These are phyloP conservation scores for Penicillium sp. DNA, from an alignment of 2,329 filamentous ascomycete genomes.

Conservation along the genomic window DNA sequence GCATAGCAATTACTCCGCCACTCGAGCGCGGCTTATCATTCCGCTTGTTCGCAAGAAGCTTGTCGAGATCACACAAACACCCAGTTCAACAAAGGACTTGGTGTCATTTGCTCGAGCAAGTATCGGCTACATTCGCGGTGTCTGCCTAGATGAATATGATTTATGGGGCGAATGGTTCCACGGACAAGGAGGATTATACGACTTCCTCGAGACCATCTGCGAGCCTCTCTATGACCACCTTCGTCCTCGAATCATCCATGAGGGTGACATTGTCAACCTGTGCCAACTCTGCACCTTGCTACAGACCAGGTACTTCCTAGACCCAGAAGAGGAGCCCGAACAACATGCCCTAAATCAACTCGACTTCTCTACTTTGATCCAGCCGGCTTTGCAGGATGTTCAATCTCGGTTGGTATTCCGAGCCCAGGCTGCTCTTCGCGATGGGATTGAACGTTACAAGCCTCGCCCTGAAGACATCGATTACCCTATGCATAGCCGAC, in stretches of 20 bases:
- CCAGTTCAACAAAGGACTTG: constrained; percentile 63
- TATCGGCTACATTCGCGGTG: constrained; percentile 64
- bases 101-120: constrained; percentile 64
- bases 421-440: constrained; percentile 61
- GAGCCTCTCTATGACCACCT: constrained; percentile 68
- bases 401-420: constrained; percentile 68
- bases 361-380: constrained; percentile 63
- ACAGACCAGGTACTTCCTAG: constrained; percentile 65
- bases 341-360: constrained; percentile 54
- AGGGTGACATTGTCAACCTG: constrained; percentile 65
- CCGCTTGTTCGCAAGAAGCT: constrained; percentile 64
- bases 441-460: constrained; percentile 67
- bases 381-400: constrained; percentile 66
- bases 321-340: constrained; percentile 55
- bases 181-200: constrained; percentile 61
- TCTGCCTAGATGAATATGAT: constrained; percentile 67
- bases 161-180: constrained; percentile 68
- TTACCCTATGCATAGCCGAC: constrained; percentile 57
- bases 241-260: constrained; percentile 64
- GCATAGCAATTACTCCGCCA: constrained; percentile 63
- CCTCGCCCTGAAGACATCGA: constrained; percentile 66
- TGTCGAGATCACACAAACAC: constrained; percentile 55
- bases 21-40: constrained; percentile 58
- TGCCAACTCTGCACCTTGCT: constrained; percentile 67
- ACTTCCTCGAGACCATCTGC: constrained; percentile 66